Percentiles rank a stretch among this genome's conserved stretches.
phyloP scores from a whole-genome alignment of 164 flowering plant genomes.

The Berberis vulgaris region DNA sequence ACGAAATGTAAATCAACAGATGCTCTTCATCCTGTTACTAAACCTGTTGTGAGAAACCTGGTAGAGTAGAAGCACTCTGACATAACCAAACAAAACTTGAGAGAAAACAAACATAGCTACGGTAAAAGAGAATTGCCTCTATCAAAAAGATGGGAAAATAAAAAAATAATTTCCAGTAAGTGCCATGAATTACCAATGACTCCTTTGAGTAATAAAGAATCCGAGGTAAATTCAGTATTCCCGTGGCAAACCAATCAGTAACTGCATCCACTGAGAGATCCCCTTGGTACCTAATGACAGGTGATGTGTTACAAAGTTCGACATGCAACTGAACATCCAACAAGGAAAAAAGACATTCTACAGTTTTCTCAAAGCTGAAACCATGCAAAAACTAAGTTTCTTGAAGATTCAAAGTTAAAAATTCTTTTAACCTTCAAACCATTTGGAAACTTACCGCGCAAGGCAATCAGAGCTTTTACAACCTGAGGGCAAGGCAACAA shows the following conservation, averaged over 20 bases:
- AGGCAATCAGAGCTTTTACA: slow-evolving; percentile 68
- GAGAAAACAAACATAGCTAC: too few relatives aligned
- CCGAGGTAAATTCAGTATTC: slow-evolving; percentile 68
- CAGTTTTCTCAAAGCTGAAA: not conserved
- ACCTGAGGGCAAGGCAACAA: slow-evolving; percentile 61
- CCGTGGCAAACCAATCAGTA: slow-evolving; percentile 80
- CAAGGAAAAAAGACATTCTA: not conserved
- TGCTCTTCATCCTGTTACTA: too few relatives aligned
- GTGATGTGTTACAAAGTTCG: too few relatives aligned
- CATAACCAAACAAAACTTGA: too few relatives aligned
- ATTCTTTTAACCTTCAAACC: too few relatives aligned
- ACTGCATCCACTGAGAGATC: slow-evolving; percentile 74
- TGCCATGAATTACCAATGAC: slow-evolving; percentile 54
- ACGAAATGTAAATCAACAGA: too few relatives aligned
- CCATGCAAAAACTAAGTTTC: not conserved
- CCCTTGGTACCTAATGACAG: slow-evolving; percentile 57
- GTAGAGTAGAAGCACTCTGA: too few relatives aligned
- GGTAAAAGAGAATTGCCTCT: not conserved
- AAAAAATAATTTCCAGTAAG: slow-evolving; percentile 1
- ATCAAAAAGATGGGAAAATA: not conserved
- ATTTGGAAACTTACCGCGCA: slow-evolving; percentile 41
- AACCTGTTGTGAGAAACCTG: too few relatives aligned
- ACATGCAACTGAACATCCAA: not conserved
- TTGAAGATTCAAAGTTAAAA: not conserved
- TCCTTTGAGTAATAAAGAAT: slow-evolving; percentile 79